These are phyloP conservation scores for Lunularia cruciata DNA, from an alignment of 225 moss, liverwort and hornwort genomes.

Conservation along the genomic window DNA sequence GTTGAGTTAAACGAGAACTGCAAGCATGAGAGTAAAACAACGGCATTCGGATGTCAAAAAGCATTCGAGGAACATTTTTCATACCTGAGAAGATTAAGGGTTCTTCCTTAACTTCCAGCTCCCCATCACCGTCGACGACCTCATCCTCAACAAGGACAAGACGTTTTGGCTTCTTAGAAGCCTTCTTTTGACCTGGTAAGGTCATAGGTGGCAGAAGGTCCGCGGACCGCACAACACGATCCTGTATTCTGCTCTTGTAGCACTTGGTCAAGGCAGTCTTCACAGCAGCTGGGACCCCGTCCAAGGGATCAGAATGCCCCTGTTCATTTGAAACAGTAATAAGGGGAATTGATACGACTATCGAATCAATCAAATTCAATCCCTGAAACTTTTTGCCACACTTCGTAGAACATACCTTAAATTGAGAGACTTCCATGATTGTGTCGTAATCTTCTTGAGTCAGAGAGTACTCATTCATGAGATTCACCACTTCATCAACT, in stretches of 20 bases:
- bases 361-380: too few relatives aligned
- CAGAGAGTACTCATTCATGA: slow-evolving; percentile 83
- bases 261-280: slow-evolving; percentile 86
- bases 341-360: too few relatives aligned
- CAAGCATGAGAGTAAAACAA: background rate
- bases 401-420: slow-evolving; percentile 53
- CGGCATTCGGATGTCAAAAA: background rate
- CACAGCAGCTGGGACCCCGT: slow-evolving; percentile 81
- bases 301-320: slow-evolving; percentile 74
- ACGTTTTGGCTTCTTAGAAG: slow-evolving; percentile 65
- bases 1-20: too few relatives aligned
- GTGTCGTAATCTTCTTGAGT: slow-evolving; percentile 90
- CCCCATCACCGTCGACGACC: slow-evolving; percentile 40
- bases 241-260: slow-evolving; percentile 75
- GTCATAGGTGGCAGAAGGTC: slow-evolving; percentile 68
- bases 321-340: slow-evolving; percentile 25
- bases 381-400: background rate
- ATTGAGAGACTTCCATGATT: slow-evolving; percentile 66
- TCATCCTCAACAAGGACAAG: slow-evolving; percentile 56
- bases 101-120: background rate
- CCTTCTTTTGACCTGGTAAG: slow-evolving; percentile 73
- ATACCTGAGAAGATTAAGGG: slow-evolving; percentile 4
- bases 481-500: slow-evolving; percentile 70
- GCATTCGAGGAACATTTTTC: background rate
- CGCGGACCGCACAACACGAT: slow-evolving; percentile 72